A percentile compares a stretch with the other conserved stretches of the same genome.
These are phyloP conservation scores for Argentina anserina DNA, from an alignment of 306 rosid genomes.

Conservation along the genomic window DNA sequence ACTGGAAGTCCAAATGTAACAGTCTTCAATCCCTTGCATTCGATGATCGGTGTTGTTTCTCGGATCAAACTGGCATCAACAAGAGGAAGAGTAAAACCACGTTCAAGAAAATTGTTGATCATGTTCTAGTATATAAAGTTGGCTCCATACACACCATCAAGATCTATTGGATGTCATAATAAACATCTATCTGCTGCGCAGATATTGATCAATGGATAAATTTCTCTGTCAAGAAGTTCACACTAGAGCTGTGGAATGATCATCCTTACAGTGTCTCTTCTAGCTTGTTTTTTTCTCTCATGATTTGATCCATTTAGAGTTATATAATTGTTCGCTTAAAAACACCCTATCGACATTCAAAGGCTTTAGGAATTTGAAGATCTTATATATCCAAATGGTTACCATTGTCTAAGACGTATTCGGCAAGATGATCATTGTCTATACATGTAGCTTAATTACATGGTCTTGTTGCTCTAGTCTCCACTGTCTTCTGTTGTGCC, in stretches of 20 bases:
- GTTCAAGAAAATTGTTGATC: neutral
- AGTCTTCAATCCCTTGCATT: constrained; percentile 45
- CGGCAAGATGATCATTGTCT: neutral
- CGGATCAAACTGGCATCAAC: neutral
- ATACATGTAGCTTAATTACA: neutral
- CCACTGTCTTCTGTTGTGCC: constrained; percentile 40
- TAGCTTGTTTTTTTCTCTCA: constrained; percentile 45
- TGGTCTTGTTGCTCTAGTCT: constrained; percentile 33
- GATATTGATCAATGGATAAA: constrained; percentile 52
- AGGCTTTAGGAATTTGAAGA: constrained; percentile 50
- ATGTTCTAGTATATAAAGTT: constrained; percentile 49
- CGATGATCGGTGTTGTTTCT: constrained; percentile 15
- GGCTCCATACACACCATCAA: constrained; percentile 45
- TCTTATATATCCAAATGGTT: constrained; percentile 42
- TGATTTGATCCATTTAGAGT: constrained; percentile 41
- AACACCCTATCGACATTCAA: constrained; percentile 44
- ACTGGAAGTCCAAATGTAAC: constrained; percentile 59
- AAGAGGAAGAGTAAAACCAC: neutral
- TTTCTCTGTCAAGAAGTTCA: constrained; percentile 37
- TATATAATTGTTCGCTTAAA: constrained; percentile 48
- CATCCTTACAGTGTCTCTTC: constrained; percentile 44
- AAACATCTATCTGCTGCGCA: constrained; percentile 24
- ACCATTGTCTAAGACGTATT: neutral
- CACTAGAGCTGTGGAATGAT: constrained; percentile 55
- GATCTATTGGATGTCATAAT: constrained; percentile 45